Evolutionary conservation across 495 filamentous ascomycete genomes (phyloP).

Genomic region (Neurospora hispaniola): DNA sequence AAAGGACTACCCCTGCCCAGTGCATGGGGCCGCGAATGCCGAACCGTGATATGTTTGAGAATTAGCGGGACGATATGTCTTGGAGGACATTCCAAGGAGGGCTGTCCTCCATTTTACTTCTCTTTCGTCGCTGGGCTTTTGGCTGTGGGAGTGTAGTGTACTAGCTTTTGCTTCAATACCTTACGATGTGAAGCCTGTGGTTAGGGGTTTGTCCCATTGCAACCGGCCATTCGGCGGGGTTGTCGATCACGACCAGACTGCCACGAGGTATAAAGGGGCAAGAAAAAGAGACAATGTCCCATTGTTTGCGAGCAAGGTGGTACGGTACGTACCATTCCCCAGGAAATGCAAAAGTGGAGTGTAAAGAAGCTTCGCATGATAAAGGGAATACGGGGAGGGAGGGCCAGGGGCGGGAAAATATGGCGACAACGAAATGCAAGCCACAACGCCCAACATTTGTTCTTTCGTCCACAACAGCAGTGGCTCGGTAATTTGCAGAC

Average conservation of each 20-base stretch:
- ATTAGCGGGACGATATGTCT: neutral
- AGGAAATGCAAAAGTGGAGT: neutral
- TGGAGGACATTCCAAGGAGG: neutral
- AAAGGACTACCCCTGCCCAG: neutral
- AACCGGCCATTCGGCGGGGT: neutral
- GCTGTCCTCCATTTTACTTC: neutral
- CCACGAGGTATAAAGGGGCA: neutral
- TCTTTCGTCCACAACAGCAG: neutral
- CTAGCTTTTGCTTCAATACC: neutral
- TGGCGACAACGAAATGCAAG: conserved; percentile 1
- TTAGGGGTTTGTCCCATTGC: neutral
- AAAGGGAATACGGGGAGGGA: neutral
- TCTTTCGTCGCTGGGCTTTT: neutral
- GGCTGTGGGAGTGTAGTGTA: neutral
- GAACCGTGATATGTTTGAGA: neutral
- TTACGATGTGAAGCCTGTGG: neutral
- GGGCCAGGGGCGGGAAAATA: neutral
- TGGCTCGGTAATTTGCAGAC: conserved; percentile 20
- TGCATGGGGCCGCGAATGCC: neutral
- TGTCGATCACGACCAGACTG: neutral
- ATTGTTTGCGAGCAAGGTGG: neutral
- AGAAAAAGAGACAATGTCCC: neutral
- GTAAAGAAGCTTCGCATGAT: neutral
- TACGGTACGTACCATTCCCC: neutral
- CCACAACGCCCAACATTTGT: neutral